These are phyloP conservation scores for Houttuynia cordata DNA, from an alignment of 164 flowering plant genomes.

Conservation along the genomic window DNA sequence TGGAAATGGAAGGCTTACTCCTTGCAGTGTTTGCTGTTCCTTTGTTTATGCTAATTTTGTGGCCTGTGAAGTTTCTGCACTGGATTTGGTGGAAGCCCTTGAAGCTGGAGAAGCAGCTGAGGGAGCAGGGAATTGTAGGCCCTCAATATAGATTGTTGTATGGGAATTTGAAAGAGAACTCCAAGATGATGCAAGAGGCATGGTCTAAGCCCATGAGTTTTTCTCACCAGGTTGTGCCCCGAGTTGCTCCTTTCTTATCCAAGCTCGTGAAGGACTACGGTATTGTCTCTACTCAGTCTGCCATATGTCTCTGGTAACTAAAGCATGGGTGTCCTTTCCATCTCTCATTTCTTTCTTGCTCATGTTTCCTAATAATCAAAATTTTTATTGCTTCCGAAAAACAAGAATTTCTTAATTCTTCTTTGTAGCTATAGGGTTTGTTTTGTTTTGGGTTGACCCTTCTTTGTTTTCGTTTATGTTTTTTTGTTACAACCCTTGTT, in stretches of 20 bases:
- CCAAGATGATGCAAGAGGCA: conserved; percentile 4
- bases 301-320: neutral
- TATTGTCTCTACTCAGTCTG: neutral
- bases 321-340: neutral
- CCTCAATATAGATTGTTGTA: conserved; percentile 5
- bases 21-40: neutral
- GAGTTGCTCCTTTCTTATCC: conserved; percentile 11
- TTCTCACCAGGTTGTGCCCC: conserved; percentile 11
- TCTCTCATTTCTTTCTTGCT: neutral
- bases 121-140: conserved; percentile 8
- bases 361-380: neutral
- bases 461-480: too few species aligned
- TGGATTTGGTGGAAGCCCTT: conserved; percentile 10
- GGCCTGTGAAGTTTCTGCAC: neutral
- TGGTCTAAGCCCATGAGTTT: conserved; percentile 11
- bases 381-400: too few species aligned
- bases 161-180: conserved; percentile 6
- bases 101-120: conserved; percentile 4
- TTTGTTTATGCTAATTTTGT: neutral
- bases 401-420: too few species aligned
- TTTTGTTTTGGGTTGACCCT: too few species aligned
- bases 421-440: too few species aligned
- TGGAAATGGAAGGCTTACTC: neutral
- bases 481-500: too few species aligned
- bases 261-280: conserved; percentile 2